Evolutionary conservation across 1,284 basidiomycete species (phyloP).

Genomic region (Rugosomyces carneus): DNA sequence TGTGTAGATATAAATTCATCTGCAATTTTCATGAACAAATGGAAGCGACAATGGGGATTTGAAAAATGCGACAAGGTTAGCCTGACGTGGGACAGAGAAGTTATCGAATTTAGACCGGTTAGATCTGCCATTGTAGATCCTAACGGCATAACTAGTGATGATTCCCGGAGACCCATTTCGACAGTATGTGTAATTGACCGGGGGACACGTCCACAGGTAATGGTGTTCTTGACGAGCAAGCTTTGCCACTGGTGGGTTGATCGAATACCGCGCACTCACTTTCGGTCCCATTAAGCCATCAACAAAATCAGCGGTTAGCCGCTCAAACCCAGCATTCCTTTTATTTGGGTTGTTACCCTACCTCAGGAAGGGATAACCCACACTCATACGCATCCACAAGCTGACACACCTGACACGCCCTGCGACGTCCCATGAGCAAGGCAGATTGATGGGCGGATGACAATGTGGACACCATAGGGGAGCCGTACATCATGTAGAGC

Average conservation of each 20-base stretch:
- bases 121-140: constrained; percentile 12
- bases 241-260: not conserved
- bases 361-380: not conserved
- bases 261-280: not conserved
- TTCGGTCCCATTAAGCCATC: not conserved
- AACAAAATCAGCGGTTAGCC: not conserved
- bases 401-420: not conserved
- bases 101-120: constrained; percentile 5
- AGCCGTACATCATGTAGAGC: not conserved
- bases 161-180: constrained; percentile 12
- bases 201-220: not conserved
- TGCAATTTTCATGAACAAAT: not conserved
- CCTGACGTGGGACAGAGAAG: constrained; percentile 23
- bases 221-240: not conserved
- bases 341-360: not conserved
- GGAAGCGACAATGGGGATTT: not conserved
- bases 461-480: not conserved
- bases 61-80: constrained; percentile 17
- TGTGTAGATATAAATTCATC: not conserved
- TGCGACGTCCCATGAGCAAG: too few relatives aligned
- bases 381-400: not conserved
- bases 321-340: not conserved
- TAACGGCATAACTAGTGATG: constrained; percentile 13
- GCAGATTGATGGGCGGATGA: not conserved
- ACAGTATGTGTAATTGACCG: constrained; percentile 9